Evolutionary conservation across 768 basidiomycete genomes (phyloP), one percentile per base, ranked within the genome.

Genomic region (Rubroboletus pulcherrimus): DNA sequence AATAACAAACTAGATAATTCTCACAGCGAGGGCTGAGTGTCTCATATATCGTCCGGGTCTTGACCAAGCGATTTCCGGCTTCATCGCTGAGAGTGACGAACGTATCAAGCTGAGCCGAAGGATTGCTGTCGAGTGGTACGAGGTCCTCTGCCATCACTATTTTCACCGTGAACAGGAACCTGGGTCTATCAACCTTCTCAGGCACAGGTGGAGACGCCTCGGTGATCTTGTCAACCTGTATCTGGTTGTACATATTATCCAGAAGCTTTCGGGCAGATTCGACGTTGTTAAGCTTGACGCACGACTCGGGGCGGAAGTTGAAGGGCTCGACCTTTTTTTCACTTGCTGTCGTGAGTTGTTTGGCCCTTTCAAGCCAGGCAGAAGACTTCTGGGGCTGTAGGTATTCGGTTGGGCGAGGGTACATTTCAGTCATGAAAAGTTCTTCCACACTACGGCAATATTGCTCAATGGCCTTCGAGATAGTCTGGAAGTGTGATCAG

Each of bases 221-320:
- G 3, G 87, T 81, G 55, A 94, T 81, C 66, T 85, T 86, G 75
- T 99, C 97, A 0, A 87, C 93, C 54, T 94, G 81, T 78, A 97
- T 85, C 64, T 93, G 88, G 49, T 81, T 86, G 71, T 98, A 98
- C 82, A 98, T 89, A 58, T 89, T 91, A 70, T 99, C 97, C 57
- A 99, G 80, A 45, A 97, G 79, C 57, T 84, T 84, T 31, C 94
- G 84, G 1, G 95, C 93, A 11, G 92, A 89, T 63, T 95, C 94
- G 59, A 98, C 85, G 71, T 98, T 98, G 77, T 99, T 99, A 49
- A 98, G 81, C 76, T 98, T 98, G 69, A 99, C 91, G 66, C 95
- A 98, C 0, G 93, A 93, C 75, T 96, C 85, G 0, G 94, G 82
- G 48, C 82, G 85, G 77, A 99, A 98, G 65, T 94, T 92, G 78